Evolutionary conservation across 2,329 filamentous ascomycete genomes (phyloP).

Genomic region (Thermothelomyces thermophilus): DNA sequence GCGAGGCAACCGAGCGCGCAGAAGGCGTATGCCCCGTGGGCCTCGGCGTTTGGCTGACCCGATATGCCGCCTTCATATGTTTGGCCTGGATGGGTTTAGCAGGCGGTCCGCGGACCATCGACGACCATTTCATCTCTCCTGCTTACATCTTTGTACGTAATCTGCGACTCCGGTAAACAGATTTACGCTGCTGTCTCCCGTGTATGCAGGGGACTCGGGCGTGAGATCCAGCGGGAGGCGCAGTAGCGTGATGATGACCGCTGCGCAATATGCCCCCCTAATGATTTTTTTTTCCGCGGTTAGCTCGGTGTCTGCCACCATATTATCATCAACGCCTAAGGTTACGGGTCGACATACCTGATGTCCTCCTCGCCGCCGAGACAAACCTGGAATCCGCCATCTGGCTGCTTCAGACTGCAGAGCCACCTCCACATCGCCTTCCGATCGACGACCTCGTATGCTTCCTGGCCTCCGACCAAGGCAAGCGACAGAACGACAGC

Average conservation of each 20-base stretch:
- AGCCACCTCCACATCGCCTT: conserved; percentile 88
- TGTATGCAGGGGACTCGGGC: conserved; percentile 60
- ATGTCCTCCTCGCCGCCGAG: conserved; percentile 88
- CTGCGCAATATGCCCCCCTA: conserved; percentile 86
- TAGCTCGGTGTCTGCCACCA: not conserved
- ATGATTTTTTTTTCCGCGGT: conserved; percentile 1
- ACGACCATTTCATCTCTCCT: not conserved
- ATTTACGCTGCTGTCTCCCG: conserved; percentile 51
- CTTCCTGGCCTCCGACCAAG: conserved; percentile 67
- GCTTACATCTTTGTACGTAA: conserved; percentile 74
- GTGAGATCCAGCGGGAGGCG: conserved; percentile 76
- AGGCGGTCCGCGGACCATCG: not conserved
- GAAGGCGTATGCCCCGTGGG: conserved; percentile 94
- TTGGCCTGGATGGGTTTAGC: conserved; percentile 53
- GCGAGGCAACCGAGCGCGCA: conserved; percentile 85
- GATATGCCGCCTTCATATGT: conserved; percentile 94
- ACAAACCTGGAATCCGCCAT: conserved; percentile 86
- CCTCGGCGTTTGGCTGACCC: conserved; percentile 77
- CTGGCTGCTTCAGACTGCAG: conserved; percentile 73
- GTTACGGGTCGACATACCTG: conserved; percentile 49
- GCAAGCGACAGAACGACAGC: conserved; percentile 72
- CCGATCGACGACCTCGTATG: conserved; percentile 71
- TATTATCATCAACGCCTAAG: too few species aligned
- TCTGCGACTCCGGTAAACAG: conserved; percentile 69
- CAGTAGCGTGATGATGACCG: conserved; percentile 76